Evolutionary conservation across 140 eudicot genomes (phyloP).

Genomic region (Ambrosia hybrid): DNA sequence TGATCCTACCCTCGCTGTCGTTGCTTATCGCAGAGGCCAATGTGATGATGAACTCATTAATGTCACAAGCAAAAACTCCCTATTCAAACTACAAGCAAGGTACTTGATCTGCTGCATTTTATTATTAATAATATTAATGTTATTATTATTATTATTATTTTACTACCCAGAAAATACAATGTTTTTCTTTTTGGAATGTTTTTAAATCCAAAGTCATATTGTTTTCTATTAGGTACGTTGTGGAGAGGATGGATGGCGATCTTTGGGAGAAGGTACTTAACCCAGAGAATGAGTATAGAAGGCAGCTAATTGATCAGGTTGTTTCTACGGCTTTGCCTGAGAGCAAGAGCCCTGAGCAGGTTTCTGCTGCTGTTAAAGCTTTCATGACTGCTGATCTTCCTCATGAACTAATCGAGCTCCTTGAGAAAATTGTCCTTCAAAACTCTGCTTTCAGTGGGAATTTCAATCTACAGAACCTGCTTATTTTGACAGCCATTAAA

Average conservation of each 20-base stretch:
- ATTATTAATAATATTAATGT: not conserved
- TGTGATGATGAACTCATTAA: slow-evolving; percentile 96
- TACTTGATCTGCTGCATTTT: slow-evolving; percentile 21
- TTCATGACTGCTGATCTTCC: slow-evolving; percentile 99
- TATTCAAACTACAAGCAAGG: slow-evolving; percentile 88
- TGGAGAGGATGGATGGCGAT: slow-evolving; percentile 97
- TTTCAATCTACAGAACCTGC: slow-evolving; percentile 91
- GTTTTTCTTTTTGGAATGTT: slow-evolving; percentile 35
- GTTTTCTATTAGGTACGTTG: slow-evolving; percentile 67
- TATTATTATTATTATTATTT: not conserved
- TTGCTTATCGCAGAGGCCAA: slow-evolving; percentile 96
- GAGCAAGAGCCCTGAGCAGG: slow-evolving; percentile 98
- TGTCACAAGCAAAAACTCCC: slow-evolving; percentile 79
- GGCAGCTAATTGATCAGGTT: slow-evolving; percentile 97
- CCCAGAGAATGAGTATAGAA: slow-evolving; percentile 94
- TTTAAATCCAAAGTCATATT: slow-evolving; percentile 41
- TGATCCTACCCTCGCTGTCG: slow-evolving; percentile 99
- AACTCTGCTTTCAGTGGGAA: slow-evolving; percentile 99
- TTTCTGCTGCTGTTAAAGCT: slow-evolving; percentile 97
- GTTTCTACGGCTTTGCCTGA: slow-evolving; percentile 98
- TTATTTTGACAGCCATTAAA: slow-evolving; percentile 92
- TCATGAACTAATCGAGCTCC: slow-evolving; percentile 94
- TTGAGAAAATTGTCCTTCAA: slow-evolving; percentile 96
- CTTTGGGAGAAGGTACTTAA: slow-evolving; percentile 91
- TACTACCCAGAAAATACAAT: slow-evolving; percentile 27